A percentile compares a stretch with the other conserved stretches of the same genome.
Conservation (phyloP, 148 eudicot species). For the Vaccinium darrowii region DNA sequence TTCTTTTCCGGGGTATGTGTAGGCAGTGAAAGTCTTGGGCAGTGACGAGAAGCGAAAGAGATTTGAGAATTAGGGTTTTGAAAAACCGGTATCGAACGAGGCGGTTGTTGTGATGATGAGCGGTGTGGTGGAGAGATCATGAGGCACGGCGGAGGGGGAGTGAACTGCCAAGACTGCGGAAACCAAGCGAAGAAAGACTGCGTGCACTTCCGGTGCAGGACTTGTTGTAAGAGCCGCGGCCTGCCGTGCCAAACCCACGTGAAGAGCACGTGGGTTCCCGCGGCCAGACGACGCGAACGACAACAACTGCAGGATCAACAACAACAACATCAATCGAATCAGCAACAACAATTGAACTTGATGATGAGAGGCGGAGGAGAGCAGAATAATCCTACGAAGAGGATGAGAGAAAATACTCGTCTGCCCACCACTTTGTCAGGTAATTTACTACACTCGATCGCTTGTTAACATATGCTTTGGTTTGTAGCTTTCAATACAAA, state of each 20-base stretch:
- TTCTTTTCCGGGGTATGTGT: neutral
- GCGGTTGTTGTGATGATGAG: slow-evolving; percentile 10
- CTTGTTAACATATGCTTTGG: too few species aligned
- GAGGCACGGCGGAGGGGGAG: slow-evolving; percentile 36
- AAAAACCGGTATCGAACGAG: slow-evolving; percentile 33
- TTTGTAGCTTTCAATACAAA: neutral
- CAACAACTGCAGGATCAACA: slow-evolving; percentile 35
- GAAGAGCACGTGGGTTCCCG: slow-evolving; percentile 95
- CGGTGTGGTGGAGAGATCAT: slow-evolving; percentile 17
- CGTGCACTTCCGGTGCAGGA: slow-evolving; percentile 66
- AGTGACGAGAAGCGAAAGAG: slow-evolving; percentile 36
- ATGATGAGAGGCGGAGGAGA: slow-evolving; percentile 12
- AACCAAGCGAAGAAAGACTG: slow-evolving; percentile 91
- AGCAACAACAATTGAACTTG: slow-evolving; percentile 25
- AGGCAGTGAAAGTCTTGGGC: slow-evolving; percentile 14
- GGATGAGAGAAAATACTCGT: slow-evolving; percentile 36
- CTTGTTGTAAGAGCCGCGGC: slow-evolving; percentile 87
- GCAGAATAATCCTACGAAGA: slow-evolving; percentile 25
- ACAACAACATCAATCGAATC: slow-evolving; percentile 17
- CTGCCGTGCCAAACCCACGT: slow-evolving; percentile 81
- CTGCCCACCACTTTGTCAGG: slow-evolving; percentile 38
- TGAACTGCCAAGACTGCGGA: slow-evolving; percentile 88
- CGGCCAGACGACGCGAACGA: slow-evolving; percentile 72
- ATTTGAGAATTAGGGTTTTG: slow-evolving; percentile 82
- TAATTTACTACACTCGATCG: slow-evolving; percentile 8